phyloP scores from a whole-genome alignment of 2,329 filamentous ascomycete species.

The Hansfordia pulvinata region DNA sequence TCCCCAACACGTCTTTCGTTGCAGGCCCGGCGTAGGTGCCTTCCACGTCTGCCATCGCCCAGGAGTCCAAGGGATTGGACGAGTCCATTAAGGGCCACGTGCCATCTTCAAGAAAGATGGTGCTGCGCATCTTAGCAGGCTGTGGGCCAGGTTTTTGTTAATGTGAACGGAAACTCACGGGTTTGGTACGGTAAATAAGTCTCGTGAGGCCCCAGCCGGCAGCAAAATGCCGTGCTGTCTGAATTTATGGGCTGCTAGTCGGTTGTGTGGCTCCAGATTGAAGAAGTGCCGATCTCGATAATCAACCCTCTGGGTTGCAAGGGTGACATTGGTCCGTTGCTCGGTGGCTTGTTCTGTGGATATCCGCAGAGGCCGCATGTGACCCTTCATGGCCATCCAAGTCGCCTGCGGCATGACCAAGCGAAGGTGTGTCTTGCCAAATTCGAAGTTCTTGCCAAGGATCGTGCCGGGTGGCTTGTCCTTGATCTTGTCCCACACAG shows the following conservation, averaged over 20 bases:
- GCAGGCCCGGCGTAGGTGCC: constrained; percentile 6
- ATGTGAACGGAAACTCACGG: too few relatives aligned
- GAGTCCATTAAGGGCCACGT: constrained; percentile 22
- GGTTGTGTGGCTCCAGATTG: constrained; percentile 3
- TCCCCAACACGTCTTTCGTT: constrained; percentile 23
- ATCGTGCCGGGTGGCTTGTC: neutral
- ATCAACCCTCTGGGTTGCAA: constrained; percentile 4
- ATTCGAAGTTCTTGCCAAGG: constrained; percentile 3
- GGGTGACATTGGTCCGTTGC: constrained; percentile 2
- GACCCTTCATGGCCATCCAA: too few relatives aligned
- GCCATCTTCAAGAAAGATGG: constrained; percentile 15
- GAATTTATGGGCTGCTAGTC: constrained; percentile 16
- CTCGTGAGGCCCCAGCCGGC: constrained; percentile 18
- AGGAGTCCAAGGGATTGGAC: constrained; percentile 21
- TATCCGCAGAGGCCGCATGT: too few relatives aligned
- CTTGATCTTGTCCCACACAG: constrained; percentile 3
- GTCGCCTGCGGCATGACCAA: too few relatives aligned
- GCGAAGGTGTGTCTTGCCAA: too few relatives aligned
- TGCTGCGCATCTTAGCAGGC: constrained; percentile 14
- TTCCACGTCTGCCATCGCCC: constrained; percentile 16
- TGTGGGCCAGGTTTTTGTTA: too few relatives aligned
- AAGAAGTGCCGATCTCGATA: constrained; percentile 3
- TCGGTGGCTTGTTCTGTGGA: constrained; percentile 2
- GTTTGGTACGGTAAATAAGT: constrained; percentile 21
- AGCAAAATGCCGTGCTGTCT: constrained; percentile 23